phyloP scores from a whole-genome alignment of 768 basidiomycete genomes.

The Cystobasidium tubakii region DNA sequence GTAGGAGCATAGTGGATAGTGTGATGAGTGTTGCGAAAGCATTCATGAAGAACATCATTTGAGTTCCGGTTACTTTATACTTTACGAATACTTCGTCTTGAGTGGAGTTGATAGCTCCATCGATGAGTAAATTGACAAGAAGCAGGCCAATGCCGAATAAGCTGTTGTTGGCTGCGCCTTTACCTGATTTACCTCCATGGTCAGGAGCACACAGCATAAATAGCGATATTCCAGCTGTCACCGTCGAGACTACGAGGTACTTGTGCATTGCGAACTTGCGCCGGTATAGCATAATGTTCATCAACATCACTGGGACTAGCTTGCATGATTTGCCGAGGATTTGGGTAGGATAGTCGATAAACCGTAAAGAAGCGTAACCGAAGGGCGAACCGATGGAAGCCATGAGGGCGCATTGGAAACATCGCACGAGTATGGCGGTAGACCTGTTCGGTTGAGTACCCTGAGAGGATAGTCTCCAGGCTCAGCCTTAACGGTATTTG shows the following conservation, averaged over 20 bases:
- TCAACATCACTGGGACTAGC: slow-evolving; percentile 94
- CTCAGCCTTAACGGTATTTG: neutral
- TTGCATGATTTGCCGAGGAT: slow-evolving; percentile 98
- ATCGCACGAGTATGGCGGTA: slow-evolving; percentile 23
- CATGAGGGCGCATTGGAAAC: slow-evolving; percentile 57
- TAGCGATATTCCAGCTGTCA: slow-evolving; percentile 73
- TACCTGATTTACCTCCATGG: slow-evolving; percentile 36
- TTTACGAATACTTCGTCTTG: slow-evolving; percentile 91
- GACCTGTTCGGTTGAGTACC: neutral
- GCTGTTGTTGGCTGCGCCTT: slow-evolving; percentile 56
- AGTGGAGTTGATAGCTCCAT: slow-evolving; percentile 89
- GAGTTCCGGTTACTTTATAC: slow-evolving; percentile 73
- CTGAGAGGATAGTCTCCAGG: neutral
- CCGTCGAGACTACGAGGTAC: slow-evolving; percentile 86
- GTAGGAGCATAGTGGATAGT: slow-evolving; percentile 58
- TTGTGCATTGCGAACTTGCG: slow-evolving; percentile 88
- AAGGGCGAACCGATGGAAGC: slow-evolving; percentile 90
- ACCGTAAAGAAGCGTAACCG: slow-evolving; percentile 87
- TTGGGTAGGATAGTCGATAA: slow-evolving; percentile 98
- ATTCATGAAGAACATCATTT: slow-evolving; percentile 99
- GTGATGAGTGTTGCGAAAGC: slow-evolving; percentile 71
- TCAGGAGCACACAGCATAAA: slow-evolving; percentile 64
- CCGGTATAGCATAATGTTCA: slow-evolving; percentile 93
- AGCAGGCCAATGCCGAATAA: slow-evolving; percentile 70
- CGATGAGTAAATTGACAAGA: slow-evolving; percentile 77